Evolutionary conservation across 495 filamentous ascomycete genomes (phyloP).

Genomic region (Trichodelitschia bisporula): DNA sequence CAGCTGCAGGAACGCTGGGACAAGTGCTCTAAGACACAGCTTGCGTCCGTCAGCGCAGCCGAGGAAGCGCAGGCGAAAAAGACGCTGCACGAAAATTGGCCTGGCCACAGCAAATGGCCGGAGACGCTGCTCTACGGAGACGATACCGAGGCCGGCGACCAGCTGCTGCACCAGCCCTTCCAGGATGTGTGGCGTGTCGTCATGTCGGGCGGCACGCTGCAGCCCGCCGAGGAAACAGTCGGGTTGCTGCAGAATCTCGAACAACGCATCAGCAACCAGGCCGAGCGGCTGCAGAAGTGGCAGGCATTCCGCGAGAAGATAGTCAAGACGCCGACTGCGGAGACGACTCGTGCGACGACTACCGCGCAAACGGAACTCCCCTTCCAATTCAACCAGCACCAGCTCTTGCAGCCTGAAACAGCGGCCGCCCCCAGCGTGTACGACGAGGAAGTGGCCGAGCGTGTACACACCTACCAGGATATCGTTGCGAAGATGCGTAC

Average conservation of each 20-base stretch:
- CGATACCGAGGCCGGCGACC: conserved; percentile 30
- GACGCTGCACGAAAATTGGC: conserved; percentile 44
- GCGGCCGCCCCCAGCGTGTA: no score
- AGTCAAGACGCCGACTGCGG: no score
- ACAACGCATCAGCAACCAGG: conserved; percentile 34
- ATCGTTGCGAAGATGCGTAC: no score
- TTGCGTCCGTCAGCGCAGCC: conserved; percentile 3
- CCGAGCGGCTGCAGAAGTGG: conserved; percentile 42
- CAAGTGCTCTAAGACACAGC: conserved; percentile 1
- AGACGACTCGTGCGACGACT: no score
- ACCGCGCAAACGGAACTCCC: no score
- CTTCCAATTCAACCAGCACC: no score
- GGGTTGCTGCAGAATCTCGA: conserved; percentile 41
- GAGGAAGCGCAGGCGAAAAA: conserved; percentile 20
- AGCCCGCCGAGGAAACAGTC: conserved; percentile 23
- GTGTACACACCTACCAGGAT: no score
- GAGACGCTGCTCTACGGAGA: conserved; percentile 42
- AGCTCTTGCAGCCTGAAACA: no score
- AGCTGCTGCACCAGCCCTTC: conserved; percentile 37
- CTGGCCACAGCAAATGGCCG: conserved; percentile 44
- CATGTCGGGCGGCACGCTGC: conserved; percentile 23
- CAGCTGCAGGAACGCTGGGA: conserved; percentile 18
- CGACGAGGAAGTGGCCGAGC: no score
- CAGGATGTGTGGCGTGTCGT: conserved; percentile 39
- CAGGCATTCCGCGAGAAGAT: conserved; percentile 35